Percentiles rank a stretch among this genome's conserved stretches.
phyloP scores from a whole-genome alignment of 306 rosid genomes.

The Albizia julibrissin region DNA sequence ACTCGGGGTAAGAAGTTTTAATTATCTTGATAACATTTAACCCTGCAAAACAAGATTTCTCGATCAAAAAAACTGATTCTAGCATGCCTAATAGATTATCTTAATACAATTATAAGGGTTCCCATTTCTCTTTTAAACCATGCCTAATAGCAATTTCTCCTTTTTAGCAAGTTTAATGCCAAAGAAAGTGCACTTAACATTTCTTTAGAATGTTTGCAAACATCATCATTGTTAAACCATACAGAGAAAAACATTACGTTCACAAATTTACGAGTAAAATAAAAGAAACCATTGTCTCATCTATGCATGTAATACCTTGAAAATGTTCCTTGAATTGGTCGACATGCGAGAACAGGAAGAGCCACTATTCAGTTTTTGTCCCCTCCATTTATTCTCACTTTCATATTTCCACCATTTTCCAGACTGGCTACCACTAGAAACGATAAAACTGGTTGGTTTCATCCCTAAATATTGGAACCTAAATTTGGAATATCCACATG shows the following conservation, averaged over 20 bases:
- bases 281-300: neutral
- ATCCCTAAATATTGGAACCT: constrained; percentile 18
- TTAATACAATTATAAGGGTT: neutral
- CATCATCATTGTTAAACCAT: neutral
- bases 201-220: neutral
- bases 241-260: neutral
- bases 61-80: too few relatives aligned
- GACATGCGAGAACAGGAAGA: neutral
- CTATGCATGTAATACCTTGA: neutral
- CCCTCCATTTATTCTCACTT: neutral
- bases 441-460: constrained; percentile 24
- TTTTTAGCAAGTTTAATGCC: neutral
- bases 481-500: constrained; percentile 36
- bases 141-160: neutral
- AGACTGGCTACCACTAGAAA: neutral
- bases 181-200: neutral
- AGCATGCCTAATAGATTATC: too few relatives aligned
- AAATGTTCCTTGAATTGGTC: neutral
- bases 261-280: neutral
- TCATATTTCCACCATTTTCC: neutral
- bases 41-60: too few relatives aligned
- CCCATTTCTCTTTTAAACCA: neutral
- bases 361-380: neutral
- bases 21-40: too few relatives aligned
- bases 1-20: too few relatives aligned